phyloP scores from a whole-genome alignment of 2,329 filamentous ascomycete species.

The Phaeophleospora eucalypticola region DNA sequence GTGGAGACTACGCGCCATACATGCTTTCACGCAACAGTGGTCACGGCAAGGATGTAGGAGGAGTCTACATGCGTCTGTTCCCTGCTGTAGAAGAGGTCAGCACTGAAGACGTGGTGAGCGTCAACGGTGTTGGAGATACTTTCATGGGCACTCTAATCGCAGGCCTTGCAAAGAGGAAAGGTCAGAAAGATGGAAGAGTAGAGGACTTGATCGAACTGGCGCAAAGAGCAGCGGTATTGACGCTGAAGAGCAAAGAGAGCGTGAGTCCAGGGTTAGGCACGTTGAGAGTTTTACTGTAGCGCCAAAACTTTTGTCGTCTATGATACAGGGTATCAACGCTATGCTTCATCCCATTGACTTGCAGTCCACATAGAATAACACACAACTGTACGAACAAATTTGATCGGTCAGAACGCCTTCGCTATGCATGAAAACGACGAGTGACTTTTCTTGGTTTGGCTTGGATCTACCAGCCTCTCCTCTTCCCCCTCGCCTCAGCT shows the following conservation, averaged over 20 bases:
- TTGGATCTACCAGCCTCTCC: conserved; percentile 63
- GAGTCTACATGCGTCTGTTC: conserved; percentile 75
- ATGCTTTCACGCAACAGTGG: conserved; percentile 59
- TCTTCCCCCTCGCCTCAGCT: conserved; percentile 64
- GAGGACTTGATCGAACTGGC: conserved; percentile 70
- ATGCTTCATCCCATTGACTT: too few relatives aligned
- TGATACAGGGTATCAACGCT: too few relatives aligned
- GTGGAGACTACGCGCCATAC: conserved; percentile 61
- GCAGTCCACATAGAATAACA: too few relatives aligned
- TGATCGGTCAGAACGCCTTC: not conserved
- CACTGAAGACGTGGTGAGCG: conserved; percentile 68
- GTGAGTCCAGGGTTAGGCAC: conserved; percentile 59
- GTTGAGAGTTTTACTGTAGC: conserved; percentile 34
- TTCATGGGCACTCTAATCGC: conserved; percentile 83
- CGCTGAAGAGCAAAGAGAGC: conserved; percentile 68
- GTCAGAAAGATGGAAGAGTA: conserved; percentile 43
- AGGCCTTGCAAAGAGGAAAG: conserved; percentile 57
- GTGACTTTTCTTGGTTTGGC: too few relatives aligned
- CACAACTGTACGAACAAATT: not conserved
- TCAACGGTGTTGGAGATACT: conserved; percentile 93
- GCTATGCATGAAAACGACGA: too few relatives aligned
- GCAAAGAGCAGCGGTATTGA: conserved; percentile 75
- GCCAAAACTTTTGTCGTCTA: too few relatives aligned
- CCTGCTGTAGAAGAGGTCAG: conserved; percentile 61
- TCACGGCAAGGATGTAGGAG: conserved; percentile 58